Evolutionary conservation across 495 filamentous ascomycete genomes (phyloP), one percentile per base, ranked within the genome.

Genomic region (Xylaria cubensis): DNA sequence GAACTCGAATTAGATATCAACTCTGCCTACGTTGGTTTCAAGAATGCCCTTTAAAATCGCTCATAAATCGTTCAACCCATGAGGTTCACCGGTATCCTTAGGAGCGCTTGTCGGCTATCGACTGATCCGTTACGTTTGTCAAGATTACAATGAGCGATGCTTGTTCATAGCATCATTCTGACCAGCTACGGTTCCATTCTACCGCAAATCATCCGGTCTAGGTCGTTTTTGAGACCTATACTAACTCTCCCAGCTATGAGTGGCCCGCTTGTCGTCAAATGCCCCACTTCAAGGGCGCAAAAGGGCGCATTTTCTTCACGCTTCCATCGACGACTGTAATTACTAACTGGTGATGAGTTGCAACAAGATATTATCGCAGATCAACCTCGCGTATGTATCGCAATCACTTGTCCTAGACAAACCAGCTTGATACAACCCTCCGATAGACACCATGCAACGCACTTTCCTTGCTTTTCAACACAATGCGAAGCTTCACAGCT

Each of bases 1-100:
- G 92, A 99, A 80, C 84, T 98, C 74, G 88, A 93, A 48, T 89
- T 97, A 79, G 93, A 97, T 78, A 96, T 96, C 80, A 92, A 96
- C 77, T 90, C 91, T 70, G 95, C 94, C 29, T 98, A 98, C 79
- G 88, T 94, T 71, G 95, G 94, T 8, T 98, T 98, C 80, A 97
- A 97, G 82, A 83, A 77, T 32, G 84, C 82, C 4, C 81, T 87
- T 17, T 78, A 75, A 65, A 58, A n/a, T 51, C 13, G 29, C 53
- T 29, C 56, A 72, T 19, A 29, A 42, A 44, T n/a, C 39, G 46
- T 48, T 32, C 36, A 58, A 51, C 29, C 51, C 62, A 64, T 72
- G 12, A 59, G 26, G 2, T 63, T 63, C 9, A 42, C 32, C n/a
- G 21, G 42, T 24, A 41, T 62, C 4, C 53, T 21, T 61, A 24